Conservation (phyloP, 2,329 filamentous ascomycete genomes). For the Microascus cirrosus region DNA sequence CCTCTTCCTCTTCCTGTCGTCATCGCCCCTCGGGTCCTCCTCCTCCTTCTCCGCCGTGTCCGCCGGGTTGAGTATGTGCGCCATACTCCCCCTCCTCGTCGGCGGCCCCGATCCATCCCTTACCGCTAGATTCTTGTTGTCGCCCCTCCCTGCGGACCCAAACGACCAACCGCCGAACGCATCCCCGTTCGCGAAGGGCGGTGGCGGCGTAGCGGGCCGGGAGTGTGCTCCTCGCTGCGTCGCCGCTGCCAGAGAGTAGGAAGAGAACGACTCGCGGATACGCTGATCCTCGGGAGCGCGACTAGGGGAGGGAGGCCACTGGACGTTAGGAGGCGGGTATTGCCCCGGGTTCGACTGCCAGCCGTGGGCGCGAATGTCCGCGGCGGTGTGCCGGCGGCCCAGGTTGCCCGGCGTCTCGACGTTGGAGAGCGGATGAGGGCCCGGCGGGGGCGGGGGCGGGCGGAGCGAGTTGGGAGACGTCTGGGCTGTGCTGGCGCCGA, state of each 20-base stretch:
- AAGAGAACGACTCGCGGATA: slow-evolving; percentile 43
- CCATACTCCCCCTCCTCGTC: slow-evolving; percentile 49
- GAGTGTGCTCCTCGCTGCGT: slow-evolving; percentile 33
- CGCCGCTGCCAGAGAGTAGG: slow-evolving; percentile 37
- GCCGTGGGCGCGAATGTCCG: slow-evolving; percentile 84
- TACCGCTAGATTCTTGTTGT: slow-evolving; percentile 36
- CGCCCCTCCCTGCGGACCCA: slow-evolving; percentile 32
- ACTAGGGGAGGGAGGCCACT: slow-evolving; percentile 45
- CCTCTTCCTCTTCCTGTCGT: slow-evolving; percentile 52
- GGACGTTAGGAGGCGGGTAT: slow-evolving; percentile 28
- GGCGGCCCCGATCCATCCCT: slow-evolving; percentile 46
- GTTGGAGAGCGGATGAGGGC: slow-evolving; percentile 51
- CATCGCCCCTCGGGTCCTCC: slow-evolving; percentile 43
- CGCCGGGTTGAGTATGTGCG: slow-evolving; percentile 50
- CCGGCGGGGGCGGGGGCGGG: slow-evolving; percentile 50
- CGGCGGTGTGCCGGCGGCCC: slow-evolving; percentile 80
- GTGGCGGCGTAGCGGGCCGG: slow-evolving; percentile 41
- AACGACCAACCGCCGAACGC: slow-evolving; percentile 46
- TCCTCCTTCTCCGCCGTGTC: slow-evolving; percentile 44
- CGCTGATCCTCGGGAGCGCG: slow-evolving; percentile 42
- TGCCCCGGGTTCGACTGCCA: slow-evolving; percentile 47
- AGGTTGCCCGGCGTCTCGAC: slow-evolving; percentile 55
- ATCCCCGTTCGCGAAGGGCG: slow-evolving; percentile 36
- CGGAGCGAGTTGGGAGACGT: slow-evolving; percentile 51
- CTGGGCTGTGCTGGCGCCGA: slow-evolving; percentile 58